Evolutionary conservation across 108 stramenopile genomes (phyloP), one percentile per base, ranked within the genome.

Genomic region (Chaetoceros muelleri): DNA sequence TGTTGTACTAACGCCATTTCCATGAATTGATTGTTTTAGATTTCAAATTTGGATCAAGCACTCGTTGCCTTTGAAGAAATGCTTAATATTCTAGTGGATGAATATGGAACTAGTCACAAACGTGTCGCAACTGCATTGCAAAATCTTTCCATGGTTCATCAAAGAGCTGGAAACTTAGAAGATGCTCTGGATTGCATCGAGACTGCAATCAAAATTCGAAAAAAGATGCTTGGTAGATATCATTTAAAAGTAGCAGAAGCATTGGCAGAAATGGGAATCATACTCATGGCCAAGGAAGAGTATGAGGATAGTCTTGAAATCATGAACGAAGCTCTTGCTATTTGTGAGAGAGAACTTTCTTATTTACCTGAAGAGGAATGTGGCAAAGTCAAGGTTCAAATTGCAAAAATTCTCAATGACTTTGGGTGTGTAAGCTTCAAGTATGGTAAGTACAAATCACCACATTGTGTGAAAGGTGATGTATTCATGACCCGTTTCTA

Each of bases 381-480:
- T 13, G 23, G 19, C 5, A 21, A 49, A 21, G 19, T 21, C 7
- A 58, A 78, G 29, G 45, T 83, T 26, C 69, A 74, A 44, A 71
- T 79, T 44, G 78, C 82, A 16, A 83, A 83, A 58, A 64, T 75
- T 24, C 55, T 62, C 21, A 78, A 83, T 69, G 79, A 83, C 64
- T 71, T 83, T 46, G 82, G 76, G 10, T 83, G 82, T 48, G 82
- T 77, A 7, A 65, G 74, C 58, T 79, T 77, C 49, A 75, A 83
- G 45, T 27, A 58, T n/a, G n/a, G n/a, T n/a, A n/a, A n/a, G n/a
- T n/a, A n/a, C n/a, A n/a, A n/a, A n/a, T n/a, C n/a, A n/a, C n/a
- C n/a, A n/a, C n/a, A n/a, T n/a, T n/a, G n/a, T n/a, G n/a, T n/a
- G n/a, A n/a, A n/a, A n/a, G n/a, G n/a, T n/a, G n/a, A n/a, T n/a